Percentiles rank a stretch among this genome's conserved stretches.
Conservation (phyloP, 345 rosid species). For the Dimocarpus longan region DNA sequence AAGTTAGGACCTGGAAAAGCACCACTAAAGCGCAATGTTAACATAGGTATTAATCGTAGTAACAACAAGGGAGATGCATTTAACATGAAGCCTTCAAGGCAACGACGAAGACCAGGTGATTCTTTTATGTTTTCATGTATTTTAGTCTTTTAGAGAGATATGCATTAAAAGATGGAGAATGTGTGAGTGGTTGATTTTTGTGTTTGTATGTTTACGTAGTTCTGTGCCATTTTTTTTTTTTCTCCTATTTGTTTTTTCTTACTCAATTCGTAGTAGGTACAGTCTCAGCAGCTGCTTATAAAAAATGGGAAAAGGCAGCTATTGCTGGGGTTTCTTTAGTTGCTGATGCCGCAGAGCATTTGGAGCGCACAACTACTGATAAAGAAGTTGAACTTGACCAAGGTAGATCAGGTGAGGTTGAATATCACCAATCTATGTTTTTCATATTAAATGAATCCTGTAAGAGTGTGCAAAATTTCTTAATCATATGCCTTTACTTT, state of each 20-base stretch:
- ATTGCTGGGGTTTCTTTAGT: constrained; percentile 99
- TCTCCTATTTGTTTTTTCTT: constrained; percentile 13
- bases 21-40: constrained; percentile 62
- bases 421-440: constrained; percentile 24
- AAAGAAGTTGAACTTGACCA: constrained; percentile 57
- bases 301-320: constrained; percentile 98
- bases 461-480: constrained; percentile 17
- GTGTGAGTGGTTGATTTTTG: constrained; percentile 2
- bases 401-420: constrained; percentile 38
- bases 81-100: constrained; percentile 66
- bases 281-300: constrained; percentile 67
- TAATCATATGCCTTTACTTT: constrained; percentile 20
- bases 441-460: constrained; percentile 21
- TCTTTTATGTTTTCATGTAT: constrained; percentile 8
- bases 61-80: constrained; percentile 64
- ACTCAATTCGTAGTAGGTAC: constrained; percentile 36
- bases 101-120: constrained; percentile 79
- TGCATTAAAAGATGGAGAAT: neutral
- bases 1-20: constrained; percentile 74
- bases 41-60: constrained; percentile 52
- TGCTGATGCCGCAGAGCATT: constrained; percentile 99
- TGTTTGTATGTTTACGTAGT: neutral
- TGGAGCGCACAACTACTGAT: constrained; percentile 65
- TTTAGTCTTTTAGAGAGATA: neutral
- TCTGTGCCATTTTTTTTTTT: neutral